Base-by-base conservation (phyloP, 1,284 basidiomycete genomes). In the Austroboletus novae-zelandiae region DNA sequence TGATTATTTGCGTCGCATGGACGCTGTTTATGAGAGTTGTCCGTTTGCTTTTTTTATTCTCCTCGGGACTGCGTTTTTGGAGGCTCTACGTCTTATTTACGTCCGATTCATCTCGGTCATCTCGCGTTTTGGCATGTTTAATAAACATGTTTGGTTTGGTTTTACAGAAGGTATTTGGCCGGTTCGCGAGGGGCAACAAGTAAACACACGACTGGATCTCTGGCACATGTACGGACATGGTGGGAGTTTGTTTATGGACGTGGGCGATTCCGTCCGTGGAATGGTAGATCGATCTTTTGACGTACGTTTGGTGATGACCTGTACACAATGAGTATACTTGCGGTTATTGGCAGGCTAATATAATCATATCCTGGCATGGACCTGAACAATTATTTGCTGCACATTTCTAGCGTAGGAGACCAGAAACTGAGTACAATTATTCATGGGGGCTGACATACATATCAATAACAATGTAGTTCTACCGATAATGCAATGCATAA, bases 91-190 rank as follows among this genome's bases (percentile, higher is more conserved):
- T 36, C 18, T 42, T 25, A n/a, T 41, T 40, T 50, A 43, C 39
- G 18, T 50, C 46, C 15, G 45, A 27, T 40, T 9, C 37, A 47
- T 45, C 5, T 23, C 13, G 40, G 27, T 47, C 41, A 52, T 47
- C 45, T 20, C 39, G 34, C 51, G 32, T 49, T 49, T 9, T n/a
- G 11, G 17, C 40, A 17, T 61, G 59, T 47, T 62, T 61, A 68
- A 68, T 65, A 61, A 56, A 66, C 14, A 37, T 15, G 31, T 46
- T 11, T 37, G n/a, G 34, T 51, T 55, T 50, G 40, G 18, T 55
- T 52, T 63, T 48, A 61, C 54, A 64, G 62, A 64, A 54, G 51
- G 64, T 65, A 50, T 66, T 64, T 20, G 46, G 47, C 10, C 65
- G 61, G 35, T 48, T 64, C 45, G 45, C 57, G 25, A 58, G 52